Evolutionary conservation across 1,139 yeast species (phyloP).

Genomic region (Debaryomycetaceae sp.): DNA sequence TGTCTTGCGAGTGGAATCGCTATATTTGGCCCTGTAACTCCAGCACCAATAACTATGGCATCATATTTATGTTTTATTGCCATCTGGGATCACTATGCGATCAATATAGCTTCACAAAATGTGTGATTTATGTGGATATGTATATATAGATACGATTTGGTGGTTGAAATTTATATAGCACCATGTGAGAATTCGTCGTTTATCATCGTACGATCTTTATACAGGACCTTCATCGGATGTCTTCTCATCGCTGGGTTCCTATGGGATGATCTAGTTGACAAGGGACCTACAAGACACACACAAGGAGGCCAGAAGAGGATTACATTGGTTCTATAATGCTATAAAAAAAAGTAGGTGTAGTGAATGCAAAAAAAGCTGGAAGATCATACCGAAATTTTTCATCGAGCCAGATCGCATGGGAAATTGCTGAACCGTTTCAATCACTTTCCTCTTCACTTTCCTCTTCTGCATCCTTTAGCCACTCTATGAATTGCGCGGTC

Average conservation of each 20-base stretch:
- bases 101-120: no score
- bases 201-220: background rate
- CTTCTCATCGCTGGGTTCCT: slow-evolving; percentile 2
- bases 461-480: slow-evolving; percentile 89
- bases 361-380: background rate
- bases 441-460: slow-evolving; percentile 22
- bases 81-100: no score
- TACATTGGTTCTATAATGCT: no score
- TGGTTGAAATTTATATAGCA: background rate
- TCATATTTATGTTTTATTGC: slow-evolving; percentile 34
- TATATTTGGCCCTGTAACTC: slow-evolving; percentile 91
- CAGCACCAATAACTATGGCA: slow-evolving; percentile 84
- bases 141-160: background rate
- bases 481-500: slow-evolving; percentile 73
- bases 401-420: background rate
- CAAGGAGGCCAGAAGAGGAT: no score
- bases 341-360: background rate
- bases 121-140: no score
- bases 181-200: background rate
- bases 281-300: no score
- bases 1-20: slow-evolving; percentile 90
- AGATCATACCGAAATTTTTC: no score
- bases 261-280: no score
- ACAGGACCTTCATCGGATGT: slow-evolving; percentile 3
- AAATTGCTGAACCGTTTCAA: background rate